These are phyloP conservation scores for Rhododendron williamsianum DNA, from an alignment of 148 eudicot genomes.

Conservation along the genomic window DNA sequence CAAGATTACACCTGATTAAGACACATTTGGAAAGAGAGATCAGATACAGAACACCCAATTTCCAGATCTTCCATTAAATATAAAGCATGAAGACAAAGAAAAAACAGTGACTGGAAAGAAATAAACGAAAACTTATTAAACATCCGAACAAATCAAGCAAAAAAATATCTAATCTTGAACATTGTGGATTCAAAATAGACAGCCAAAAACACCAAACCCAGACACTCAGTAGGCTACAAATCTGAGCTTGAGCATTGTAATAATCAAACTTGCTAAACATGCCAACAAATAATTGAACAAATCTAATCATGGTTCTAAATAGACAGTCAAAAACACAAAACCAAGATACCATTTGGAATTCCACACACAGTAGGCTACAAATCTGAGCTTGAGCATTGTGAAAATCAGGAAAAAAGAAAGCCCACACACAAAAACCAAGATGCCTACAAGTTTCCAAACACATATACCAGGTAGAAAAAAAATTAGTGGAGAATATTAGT, in stretches of 20 bases:
- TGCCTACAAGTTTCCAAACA: neutral
- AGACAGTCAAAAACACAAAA: neutral
- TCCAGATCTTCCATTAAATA: neutral
- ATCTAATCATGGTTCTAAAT: neutral
- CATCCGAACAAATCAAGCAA: neutral
- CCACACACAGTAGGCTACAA: neutral
- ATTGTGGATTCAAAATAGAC: neutral
- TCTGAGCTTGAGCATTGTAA: neutral
- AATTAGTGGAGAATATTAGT: no score
- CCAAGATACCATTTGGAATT: neutral
- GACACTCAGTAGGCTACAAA: neutral
- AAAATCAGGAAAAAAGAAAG: neutral
- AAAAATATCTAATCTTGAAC: neutral
- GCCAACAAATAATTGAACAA: neutral
- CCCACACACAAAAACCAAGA: neutral
- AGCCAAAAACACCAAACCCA: neutral
- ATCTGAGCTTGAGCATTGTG: neutral
- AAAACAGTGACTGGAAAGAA: neutral
- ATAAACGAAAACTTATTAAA: neutral
- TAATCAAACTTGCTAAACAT: neutral
- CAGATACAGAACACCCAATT: slow-evolving; percentile 8
- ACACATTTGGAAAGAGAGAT: neutral
- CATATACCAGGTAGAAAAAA: neutral
- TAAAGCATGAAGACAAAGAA: neutral
- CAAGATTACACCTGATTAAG: slow-evolving; percentile 25